These are phyloP conservation scores for Termitomyces eurrhizus DNA, from an alignment of 768 basidiomycete species.

Conservation along the genomic window DNA sequence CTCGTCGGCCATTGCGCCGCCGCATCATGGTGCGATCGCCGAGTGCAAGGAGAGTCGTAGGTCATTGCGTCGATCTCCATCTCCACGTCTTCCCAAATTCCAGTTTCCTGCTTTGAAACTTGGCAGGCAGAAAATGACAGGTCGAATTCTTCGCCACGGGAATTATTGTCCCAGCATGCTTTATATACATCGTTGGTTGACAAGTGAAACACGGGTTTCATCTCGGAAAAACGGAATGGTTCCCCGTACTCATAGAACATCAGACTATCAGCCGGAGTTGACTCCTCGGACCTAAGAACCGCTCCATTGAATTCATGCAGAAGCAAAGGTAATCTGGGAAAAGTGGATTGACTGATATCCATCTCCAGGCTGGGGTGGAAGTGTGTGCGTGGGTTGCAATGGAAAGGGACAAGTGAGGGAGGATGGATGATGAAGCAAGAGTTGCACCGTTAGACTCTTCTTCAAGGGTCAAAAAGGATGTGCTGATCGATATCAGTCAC, in stretches of 20 bases:
- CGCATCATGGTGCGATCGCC: slow-evolving; percentile 1
- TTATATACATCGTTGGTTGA: slow-evolving; percentile 9
- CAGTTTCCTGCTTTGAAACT: slow-evolving; percentile 4
- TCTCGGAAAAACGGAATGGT: slow-evolving; percentile 15
- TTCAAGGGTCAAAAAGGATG: slow-evolving; percentile 18
- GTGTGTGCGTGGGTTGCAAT: background rate
- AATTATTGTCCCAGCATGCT: slow-evolving; percentile 5
- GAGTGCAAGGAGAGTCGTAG: background rate
- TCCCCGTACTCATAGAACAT: slow-evolving; percentile 16
- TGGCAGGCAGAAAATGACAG: background rate
- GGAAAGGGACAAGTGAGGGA: slow-evolving; percentile 1
- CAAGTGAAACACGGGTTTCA: slow-evolving; percentile 15
- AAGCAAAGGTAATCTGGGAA: slow-evolving; percentile 4
- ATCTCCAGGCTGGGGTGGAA: background rate
- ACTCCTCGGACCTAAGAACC: slow-evolving; percentile 6
- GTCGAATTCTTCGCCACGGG: background rate
- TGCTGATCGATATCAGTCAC: slow-evolving; percentile 12
- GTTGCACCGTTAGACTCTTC: slow-evolving; percentile 7
- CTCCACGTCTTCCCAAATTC: slow-evolving; percentile 10
- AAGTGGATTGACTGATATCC: slow-evolving; percentile 8
- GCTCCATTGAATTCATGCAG: slow-evolving; percentile 2
- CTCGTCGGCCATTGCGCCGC: slow-evolving; percentile 9
- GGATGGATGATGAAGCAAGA: background rate
- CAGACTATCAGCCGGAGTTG: slow-evolving; percentile 18
- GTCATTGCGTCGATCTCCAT: slow-evolving; percentile 7